phyloP scores from a whole-genome alignment of 2,329 filamentous ascomycete species.

The Diaporthe sp. region DNA sequence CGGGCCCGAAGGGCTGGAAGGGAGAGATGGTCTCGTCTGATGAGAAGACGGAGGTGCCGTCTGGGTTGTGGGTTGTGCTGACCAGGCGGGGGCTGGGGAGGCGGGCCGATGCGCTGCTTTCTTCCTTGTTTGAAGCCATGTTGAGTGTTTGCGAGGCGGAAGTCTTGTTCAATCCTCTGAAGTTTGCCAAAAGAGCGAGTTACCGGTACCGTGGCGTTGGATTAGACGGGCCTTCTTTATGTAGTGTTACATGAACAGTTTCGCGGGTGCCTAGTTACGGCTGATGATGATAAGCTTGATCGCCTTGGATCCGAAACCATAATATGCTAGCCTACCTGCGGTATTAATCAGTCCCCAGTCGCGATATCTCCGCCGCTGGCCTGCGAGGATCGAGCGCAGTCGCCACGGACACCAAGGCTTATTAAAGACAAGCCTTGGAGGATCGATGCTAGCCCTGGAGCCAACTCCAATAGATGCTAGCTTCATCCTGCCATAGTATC shows the following conservation, averaged over 20 bases:
- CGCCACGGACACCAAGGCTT: background rate
- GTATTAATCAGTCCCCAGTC: background rate
- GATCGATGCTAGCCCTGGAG: background rate
- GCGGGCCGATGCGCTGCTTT: background rate
- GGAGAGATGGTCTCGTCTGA: conserved; percentile 44
- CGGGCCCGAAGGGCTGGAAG: conserved; percentile 50
- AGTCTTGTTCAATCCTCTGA: background rate
- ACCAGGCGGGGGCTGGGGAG: conserved; percentile 45
- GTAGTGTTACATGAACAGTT: background rate
- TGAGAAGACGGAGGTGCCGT: conserved; percentile 50
- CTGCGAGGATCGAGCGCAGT: background rate
- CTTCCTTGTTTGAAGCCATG: conserved; percentile 12
- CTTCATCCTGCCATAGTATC: background rate
- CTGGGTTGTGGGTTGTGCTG: conserved; percentile 46
- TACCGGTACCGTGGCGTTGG: background rate
- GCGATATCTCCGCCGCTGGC: background rate
- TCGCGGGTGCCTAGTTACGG: background rate
- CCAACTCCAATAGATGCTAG: background rate
- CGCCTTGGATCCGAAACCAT: background rate
- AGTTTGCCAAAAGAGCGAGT: background rate
- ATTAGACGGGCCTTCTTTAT: background rate
- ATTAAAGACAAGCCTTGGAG: conserved; percentile 2
- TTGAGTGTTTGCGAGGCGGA: background rate
- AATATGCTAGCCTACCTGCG: background rate
- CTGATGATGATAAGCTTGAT: background rate